Base-by-base conservation (phyloP, 1,139 yeast genomes). In the Geotrichum aggregatum region DNA sequence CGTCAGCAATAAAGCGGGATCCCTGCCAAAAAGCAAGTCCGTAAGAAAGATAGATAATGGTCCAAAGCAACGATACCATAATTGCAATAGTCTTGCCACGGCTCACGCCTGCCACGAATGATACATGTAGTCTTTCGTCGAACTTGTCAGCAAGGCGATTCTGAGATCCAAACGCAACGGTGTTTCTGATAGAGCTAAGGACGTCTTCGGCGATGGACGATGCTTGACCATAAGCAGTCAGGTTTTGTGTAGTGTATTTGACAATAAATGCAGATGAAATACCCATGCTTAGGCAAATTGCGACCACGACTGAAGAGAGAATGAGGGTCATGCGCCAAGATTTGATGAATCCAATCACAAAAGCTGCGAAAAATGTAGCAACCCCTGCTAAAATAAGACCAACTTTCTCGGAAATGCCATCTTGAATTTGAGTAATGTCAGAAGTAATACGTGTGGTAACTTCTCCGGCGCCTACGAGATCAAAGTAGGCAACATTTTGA, bases 11-110 rank as follows among this genome's bases (percentile, higher is more conserved):
- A 50, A 69, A 61, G 36, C 75, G 66, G 4, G 74, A 69, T 2
- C 77, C 77, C 54, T 72, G 70, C 74, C 75, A 74, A 55, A 72
- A 73, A 0, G 76, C 74, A 19, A 73, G 59, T 0, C 74, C 76
- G 50, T 72, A 72, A 24, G 67, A 62, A 52, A 62, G 57, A 60
- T 69, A 72, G 30, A 70, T 59, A 3, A 65, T 58, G 1, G 62
- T 58, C 75, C 75, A 71, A 14, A 71, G 56, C 22, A 59, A 44
- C 6, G 67, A 69, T 16, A 71, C 66, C 73, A 74, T 70, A 38
- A 62, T 21, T 30, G 72, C 66, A 13, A 39, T 28, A 6, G 40
- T 41, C 10, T 63, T 47, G 30, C 70, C 71, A 46, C 68, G 65
- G 54, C 62, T 59, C 56, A 62, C 54, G 22, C 66, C 63, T 36